Base-by-base conservation (phyloP, 441 rosid species). In the Syzygium syzygioides region DNA sequence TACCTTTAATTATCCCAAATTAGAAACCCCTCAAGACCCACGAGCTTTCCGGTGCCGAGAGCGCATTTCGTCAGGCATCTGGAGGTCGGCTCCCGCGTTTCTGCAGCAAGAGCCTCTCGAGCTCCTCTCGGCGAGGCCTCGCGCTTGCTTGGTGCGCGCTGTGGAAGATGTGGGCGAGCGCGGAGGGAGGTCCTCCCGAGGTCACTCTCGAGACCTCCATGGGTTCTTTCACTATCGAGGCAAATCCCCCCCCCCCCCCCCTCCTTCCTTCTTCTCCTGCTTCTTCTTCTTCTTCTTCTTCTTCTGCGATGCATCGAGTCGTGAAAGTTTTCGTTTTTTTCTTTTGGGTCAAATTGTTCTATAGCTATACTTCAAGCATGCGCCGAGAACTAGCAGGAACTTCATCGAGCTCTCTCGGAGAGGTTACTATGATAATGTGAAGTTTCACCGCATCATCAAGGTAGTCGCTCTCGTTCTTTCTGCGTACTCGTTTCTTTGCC, bases 351-450 rank as follows among this genome's bases (percentile, higher is more conserved):
- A 45, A 45, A 45, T 50, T 53, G 84, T 86, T 34, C 17, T 19
- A 56, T 95, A 98, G 99, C 92, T 97, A 59, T 96, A 98, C 90
- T 91, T 90, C 94, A 96, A 97, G 95, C 99, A 98, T 89, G 94
- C 99, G 32, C 98, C 99, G 62, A 95, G 97, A 91, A 98, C 99
- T 89, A 96, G 99, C 93, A 94, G 99, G 92, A 98, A 97, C 95
- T 98, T 98, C 89, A 89, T 95, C 50, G 99, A 96, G 88, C 95
- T 98, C 55, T 95, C 99, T 41, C 93, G 98, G 79, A 94, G 97
- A 93, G 96, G 97, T 53, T 98, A 97, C 91, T 98, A 97, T 86
- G 95, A 98, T 91, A 95, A 95, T 86, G 96, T 93, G 87, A 93
- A 94, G 71, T 98, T 98, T 90, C 99, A 98, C 91, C 93, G 99